These are phyloP conservation scores for Neocatenulostroma microsporum DNA, from an alignment of 2,329 filamentous ascomycete species.

Conservation along the genomic window DNA sequence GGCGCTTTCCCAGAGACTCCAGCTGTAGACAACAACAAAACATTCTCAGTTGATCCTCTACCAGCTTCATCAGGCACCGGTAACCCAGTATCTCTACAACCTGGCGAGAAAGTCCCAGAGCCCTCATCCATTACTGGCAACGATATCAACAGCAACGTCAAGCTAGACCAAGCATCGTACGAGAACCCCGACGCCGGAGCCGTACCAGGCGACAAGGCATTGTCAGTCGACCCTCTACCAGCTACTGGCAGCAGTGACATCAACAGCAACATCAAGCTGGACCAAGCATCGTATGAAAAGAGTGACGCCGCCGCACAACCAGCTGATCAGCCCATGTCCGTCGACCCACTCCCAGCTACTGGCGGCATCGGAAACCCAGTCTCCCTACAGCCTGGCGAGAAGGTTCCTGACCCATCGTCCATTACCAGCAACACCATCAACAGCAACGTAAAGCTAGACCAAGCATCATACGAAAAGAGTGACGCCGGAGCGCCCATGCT, in stretches of 20 bases:
- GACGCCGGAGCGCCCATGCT: slow-evolving; percentile 47
- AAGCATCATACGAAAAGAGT: slow-evolving; percentile 78
- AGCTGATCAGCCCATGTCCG: slow-evolving; percentile 41
- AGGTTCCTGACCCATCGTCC: slow-evolving; percentile 60
- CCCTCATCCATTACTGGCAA: slow-evolving; percentile 56
- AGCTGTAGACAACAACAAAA: slow-evolving; percentile 35
- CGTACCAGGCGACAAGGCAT: no score
- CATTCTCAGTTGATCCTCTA: slow-evolving; percentile 51
- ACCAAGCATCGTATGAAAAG: slow-evolving; percentile 13
- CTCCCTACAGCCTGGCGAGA: slow-evolving; percentile 68
- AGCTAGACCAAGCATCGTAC: slow-evolving; percentile 76
- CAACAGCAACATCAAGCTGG: no score
- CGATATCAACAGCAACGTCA: slow-evolving; percentile 59
- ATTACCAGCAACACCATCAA: slow-evolving; percentile 64
- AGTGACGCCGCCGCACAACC: slow-evolving; percentile 54
- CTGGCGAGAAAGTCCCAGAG: slow-evolving; percentile 74
- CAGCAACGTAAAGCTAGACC: slow-evolving; percentile 58
- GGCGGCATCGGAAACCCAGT: slow-evolving; percentile 67
- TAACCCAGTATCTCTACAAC: slow-evolving; percentile 71
- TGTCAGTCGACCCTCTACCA: no score
- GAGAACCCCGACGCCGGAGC: slow-evolving; percentile 61
- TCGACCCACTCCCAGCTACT: slow-evolving; percentile 53
- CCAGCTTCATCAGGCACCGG: slow-evolving; percentile 53
- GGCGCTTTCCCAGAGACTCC: slow-evolving; percentile 70
- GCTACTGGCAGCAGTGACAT: no score